These are phyloP conservation scores for Parastagonospora nodorum DNA, from an alignment of 2,329 filamentous ascomycete genomes.

Conservation along the genomic window DNA sequence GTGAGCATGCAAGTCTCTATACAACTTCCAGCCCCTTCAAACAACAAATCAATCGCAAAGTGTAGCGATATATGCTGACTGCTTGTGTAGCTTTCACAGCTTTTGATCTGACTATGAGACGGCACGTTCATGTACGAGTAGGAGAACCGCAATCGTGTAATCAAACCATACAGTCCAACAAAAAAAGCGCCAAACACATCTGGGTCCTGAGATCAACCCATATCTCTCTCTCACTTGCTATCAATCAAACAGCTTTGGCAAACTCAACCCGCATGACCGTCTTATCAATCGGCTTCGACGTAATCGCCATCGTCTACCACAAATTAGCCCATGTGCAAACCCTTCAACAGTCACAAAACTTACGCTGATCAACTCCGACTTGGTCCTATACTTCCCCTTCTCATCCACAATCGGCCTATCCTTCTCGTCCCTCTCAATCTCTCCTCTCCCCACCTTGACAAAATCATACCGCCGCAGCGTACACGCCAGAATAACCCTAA, in stretches of 20 bases:
- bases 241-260: neutral
- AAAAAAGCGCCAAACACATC: too few relatives aligned
- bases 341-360: conserved; percentile 7
- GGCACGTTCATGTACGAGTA: too few relatives aligned
- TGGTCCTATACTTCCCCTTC: conserved; percentile 35
- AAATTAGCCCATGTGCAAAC: conserved; percentile 7
- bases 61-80: too few relatives aligned
- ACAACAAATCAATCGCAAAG: too few relatives aligned
- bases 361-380: conserved; percentile 41
- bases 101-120: too few relatives aligned
- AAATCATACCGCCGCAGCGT: conserved; percentile 41
- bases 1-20: too few relatives aligned
- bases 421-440: conserved; percentile 28
- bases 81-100: too few relatives aligned
- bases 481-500: conserved; percentile 56
- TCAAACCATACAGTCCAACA: too few relatives aligned
- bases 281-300: conserved; percentile 39
- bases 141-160: too few relatives aligned
- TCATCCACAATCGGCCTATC: conserved; percentile 31
- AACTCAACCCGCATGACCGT: conserved; percentile 36
- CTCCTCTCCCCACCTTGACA: conserved; percentile 41
- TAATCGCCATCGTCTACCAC: conserved; percentile 35
- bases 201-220: too few relatives aligned
- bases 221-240: too few relatives aligned
- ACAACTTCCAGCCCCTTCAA: too few relatives aligned